Evolutionary conservation across 2,329 filamentous ascomycete genomes (phyloP).

Genomic region (Xylaria sp.): DNA sequence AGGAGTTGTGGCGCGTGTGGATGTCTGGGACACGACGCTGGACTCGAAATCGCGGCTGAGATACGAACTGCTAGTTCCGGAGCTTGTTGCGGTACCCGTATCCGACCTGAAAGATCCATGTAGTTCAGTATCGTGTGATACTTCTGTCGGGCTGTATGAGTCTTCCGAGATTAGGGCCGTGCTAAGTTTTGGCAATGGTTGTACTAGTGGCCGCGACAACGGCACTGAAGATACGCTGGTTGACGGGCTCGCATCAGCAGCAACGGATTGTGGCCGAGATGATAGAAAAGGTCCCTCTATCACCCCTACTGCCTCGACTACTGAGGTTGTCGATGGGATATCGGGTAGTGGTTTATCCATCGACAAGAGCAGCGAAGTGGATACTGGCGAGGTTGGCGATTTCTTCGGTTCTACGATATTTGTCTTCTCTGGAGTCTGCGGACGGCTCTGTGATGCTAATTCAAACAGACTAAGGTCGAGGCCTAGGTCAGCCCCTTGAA

Average conservation of each 20-base stretch:
- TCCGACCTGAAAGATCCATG: conserved; percentile 68
- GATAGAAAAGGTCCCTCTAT: conserved; percentile 49
- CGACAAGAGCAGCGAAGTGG: conserved; percentile 52
- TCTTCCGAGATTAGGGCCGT: conserved; percentile 61
- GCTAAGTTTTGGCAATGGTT: conserved; percentile 67
- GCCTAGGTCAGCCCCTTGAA: conserved; percentile 66
- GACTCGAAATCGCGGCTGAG: conserved; percentile 83
- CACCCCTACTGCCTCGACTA: conserved; percentile 37
- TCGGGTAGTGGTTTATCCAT: conserved; percentile 76
- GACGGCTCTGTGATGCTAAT: conserved; percentile 49
- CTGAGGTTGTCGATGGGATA: conserved; percentile 59
- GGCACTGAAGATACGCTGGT: conserved; percentile 60
- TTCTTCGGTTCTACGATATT: conserved; percentile 54
- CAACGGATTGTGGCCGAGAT: conserved; percentile 57
- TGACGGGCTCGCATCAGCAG: conserved; percentile 54
- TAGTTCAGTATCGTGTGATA: conserved; percentile 61
- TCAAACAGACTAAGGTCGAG: conserved; percentile 66
- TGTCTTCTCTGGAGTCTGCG: conserved; percentile 51
- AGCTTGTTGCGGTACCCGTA: conserved; percentile 78
- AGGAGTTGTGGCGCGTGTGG: conserved; percentile 88
- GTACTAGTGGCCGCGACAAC: conserved; percentile 60
- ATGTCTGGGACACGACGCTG: conserved; percentile 82
- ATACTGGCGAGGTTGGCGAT: conserved; percentile 43
- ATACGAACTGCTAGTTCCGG: conserved; percentile 81
- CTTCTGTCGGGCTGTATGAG: conserved; percentile 60